A percentile compares a stretch with the other conserved stretches of the same genome.
These are phyloP conservation scores for Trichosporon coremiiforme DNA, from an alignment of 1,284 basidiomycete genomes.

Conservation along the genomic window DNA sequence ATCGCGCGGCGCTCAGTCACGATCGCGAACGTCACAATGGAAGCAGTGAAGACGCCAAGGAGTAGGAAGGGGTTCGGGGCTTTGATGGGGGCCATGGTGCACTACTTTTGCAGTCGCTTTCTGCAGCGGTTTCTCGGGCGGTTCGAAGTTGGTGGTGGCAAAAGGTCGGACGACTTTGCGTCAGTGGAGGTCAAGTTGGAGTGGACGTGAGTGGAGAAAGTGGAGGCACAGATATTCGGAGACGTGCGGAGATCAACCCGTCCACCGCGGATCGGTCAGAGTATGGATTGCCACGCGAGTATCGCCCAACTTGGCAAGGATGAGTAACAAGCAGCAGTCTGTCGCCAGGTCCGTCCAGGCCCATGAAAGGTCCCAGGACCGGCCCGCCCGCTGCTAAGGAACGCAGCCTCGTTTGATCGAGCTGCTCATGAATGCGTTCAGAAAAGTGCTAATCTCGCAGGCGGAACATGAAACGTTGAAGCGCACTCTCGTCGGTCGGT, in stretches of 20 bases:
- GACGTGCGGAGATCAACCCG: background rate
- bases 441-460: no score
- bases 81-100: slow-evolving; percentile 23
- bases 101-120: no score
- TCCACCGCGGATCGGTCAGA: background rate
- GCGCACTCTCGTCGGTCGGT: no score
- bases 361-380: background rate
- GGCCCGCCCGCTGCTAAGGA: no score
- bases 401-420: no score
- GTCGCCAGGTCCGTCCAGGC: slow-evolving; percentile 1
- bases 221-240: background rate
- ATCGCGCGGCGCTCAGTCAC: slow-evolving; percentile 38
- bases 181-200: background rate
- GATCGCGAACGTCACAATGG: slow-evolving; percentile 42
- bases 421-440: no score
- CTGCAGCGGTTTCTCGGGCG: no score
- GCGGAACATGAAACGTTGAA: no score
- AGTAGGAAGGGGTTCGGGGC: slow-evolving; percentile 50
- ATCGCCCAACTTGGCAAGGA: background rate
- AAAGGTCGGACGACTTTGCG: background rate
- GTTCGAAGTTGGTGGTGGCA: no score
- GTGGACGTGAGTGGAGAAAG: background rate
- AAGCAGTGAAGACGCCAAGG: slow-evolving; percentile 42
- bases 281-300: background rate
- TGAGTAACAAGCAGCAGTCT: background rate